These are phyloP conservation scores for Strombidium stylifer DNA, from an alignment of 73 alveolate genomes.

Conservation along the genomic window DNA sequence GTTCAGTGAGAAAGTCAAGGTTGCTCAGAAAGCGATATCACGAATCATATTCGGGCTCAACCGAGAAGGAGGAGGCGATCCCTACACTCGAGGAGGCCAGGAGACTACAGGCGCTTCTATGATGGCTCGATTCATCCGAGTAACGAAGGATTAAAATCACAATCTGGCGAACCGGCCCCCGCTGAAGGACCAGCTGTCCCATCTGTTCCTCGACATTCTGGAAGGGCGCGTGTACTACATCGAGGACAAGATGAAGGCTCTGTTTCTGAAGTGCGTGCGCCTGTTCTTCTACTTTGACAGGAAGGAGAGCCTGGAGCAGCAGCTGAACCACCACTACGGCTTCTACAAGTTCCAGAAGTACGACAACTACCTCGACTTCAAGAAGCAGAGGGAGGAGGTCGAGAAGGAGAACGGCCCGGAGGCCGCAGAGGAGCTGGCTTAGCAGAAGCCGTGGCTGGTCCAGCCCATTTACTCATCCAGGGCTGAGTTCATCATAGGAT, in stretches of 20 bases:
- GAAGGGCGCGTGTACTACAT: conserved; percentile 24
- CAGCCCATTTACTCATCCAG: conserved; percentile 28
- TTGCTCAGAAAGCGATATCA: conserved; percentile 4
- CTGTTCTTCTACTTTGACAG: conserved; percentile 41
- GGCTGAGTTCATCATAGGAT: conserved; percentile 22
- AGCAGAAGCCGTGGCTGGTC: conserved; percentile 5
- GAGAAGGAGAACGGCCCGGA: conserved; percentile 10
- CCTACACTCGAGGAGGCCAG: background rate
- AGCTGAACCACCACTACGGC: conserved; percentile 49
- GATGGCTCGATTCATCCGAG: conserved; percentile 12
- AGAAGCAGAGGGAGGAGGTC: background rate
- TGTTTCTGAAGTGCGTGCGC: conserved; percentile 41
- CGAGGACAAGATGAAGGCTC: conserved; percentile 23
- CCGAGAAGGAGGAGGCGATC: background rate
- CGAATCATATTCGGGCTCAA: conserved; percentile 9
- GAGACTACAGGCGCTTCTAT: background rate
- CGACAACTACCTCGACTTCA: conserved; percentile 28
- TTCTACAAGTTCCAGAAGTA: conserved; percentile 38
- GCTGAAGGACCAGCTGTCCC: too few relatives aligned
- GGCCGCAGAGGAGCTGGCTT: background rate
- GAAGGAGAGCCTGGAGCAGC: conserved; percentile 28
- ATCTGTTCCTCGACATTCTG: too few relatives aligned
- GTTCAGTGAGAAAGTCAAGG: conserved; percentile 17
- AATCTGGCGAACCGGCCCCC: background rate
- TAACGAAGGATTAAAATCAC: background rate